Evolutionary conservation across 2,329 filamentous ascomycete species (phyloP).

Genomic region (Acephala macrosclerotiorum): DNA sequence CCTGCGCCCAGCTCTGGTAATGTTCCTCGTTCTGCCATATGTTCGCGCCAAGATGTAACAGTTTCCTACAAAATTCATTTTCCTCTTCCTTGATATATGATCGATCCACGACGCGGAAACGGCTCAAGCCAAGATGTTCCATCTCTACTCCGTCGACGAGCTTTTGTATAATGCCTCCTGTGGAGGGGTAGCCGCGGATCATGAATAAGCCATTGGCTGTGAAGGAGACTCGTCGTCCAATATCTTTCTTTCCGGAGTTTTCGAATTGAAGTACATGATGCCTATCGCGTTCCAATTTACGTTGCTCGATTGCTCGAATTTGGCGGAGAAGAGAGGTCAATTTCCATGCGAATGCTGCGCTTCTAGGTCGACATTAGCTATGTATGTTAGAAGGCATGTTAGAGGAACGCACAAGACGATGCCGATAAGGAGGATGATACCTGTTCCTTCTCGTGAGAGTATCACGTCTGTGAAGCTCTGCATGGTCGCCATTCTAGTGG

Average conservation of each 20-base stretch:
- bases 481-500: neutral
- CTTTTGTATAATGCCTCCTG: neutral
- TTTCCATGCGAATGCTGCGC: neutral
- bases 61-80: neutral
- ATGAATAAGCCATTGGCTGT: no score
- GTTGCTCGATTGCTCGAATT: neutral
- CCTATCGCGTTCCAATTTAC: neutral
- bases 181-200: neutral
- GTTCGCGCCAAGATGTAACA: neutral
- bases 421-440: neutral
- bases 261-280: neutral
- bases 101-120: neutral
- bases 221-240: no score
- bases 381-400: neutral
- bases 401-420: neutral
- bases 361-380: neutral
- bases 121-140: neutral
- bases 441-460: neutral
- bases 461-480: neutral
- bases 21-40: neutral
- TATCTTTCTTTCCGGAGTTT: neutral
- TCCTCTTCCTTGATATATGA: neutral
- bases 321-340: neutral
- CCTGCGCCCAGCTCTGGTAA: neutral
- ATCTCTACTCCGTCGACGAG: neutral